Percentiles rank a stretch among this genome's conserved stretches.
These are phyloP conservation scores for Hypoxylon sp. DNA, from an alignment of 2,329 filamentous ascomycete species.

Conservation along the genomic window DNA sequence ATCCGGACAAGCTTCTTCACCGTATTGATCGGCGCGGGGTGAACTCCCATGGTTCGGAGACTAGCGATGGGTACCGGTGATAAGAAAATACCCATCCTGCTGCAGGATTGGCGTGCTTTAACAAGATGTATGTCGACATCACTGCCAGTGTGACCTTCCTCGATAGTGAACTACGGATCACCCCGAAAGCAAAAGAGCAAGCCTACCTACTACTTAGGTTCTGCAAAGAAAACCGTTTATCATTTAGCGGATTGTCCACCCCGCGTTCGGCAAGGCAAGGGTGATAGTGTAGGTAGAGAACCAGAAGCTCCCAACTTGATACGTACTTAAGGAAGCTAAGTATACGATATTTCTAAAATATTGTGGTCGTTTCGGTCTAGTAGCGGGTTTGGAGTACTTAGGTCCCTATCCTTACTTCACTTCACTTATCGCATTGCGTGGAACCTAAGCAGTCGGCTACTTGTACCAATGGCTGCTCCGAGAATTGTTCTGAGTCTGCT, in stretches of 20 bases:
- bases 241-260: slow-evolving; percentile 3
- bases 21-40: slow-evolving; percentile 26
- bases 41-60: not conserved
- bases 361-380: not conserved
- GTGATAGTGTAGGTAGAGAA: not conserved
- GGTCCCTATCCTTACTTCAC: not conserved
- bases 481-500: slow-evolving; percentile 26
- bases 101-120: slow-evolving; percentile 28
- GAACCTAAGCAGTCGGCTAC: not conserved
- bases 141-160: slow-evolving; percentile 30
- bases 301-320: not conserved
- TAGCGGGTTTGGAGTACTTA: not conserved
- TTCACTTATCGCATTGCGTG: not conserved
- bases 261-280: slow-evolving; percentile 14
- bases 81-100: slow-evolving; percentile 12
- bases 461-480: slow-evolving; percentile 17
- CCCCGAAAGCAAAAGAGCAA: slow-evolving; percentile 9
- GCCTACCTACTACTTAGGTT: not conserved
- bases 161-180: slow-evolving; percentile 4
- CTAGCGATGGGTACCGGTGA: slow-evolving; percentile 4
- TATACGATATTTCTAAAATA: not conserved
- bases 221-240: not conserved
- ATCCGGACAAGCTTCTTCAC: slow-evolving; percentile 13
- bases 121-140: slow-evolving; percentile 29
- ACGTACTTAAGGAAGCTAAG: not conserved